phyloP scores from a whole-genome alignment of 2,329 filamentous ascomycete genomes.

The Diaporthe amygdali region DNA sequence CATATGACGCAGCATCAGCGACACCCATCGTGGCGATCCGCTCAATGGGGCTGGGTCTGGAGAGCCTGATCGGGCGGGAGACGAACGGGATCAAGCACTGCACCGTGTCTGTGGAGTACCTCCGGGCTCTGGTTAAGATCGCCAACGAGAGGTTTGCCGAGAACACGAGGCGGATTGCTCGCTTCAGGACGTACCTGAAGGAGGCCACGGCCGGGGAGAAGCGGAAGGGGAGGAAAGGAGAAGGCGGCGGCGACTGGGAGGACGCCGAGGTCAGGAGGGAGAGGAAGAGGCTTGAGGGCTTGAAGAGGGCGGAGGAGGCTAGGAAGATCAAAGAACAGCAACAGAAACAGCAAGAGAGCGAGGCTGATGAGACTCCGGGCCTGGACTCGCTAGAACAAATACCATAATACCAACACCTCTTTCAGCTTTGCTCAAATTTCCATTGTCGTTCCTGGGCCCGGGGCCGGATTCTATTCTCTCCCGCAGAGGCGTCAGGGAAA shows the following conservation, averaged over 20 bases:
- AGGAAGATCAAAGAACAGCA: slow-evolving; percentile 47
- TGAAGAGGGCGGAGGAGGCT: slow-evolving; percentile 56
- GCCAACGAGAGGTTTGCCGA: slow-evolving; percentile 77
- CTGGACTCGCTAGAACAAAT: neutral
- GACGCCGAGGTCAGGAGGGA: slow-evolving; percentile 55
- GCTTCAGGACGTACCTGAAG: slow-evolving; percentile 64
- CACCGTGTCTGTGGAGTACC: slow-evolving; percentile 70
- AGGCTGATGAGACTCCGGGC: slow-evolving; percentile 9
- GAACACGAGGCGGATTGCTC: slow-evolving; percentile 70
- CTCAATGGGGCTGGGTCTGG: slow-evolving; percentile 80
- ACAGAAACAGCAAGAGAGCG: slow-evolving; percentile 23
- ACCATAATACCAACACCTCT: neutral
- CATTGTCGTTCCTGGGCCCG: neutral
- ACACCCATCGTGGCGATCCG: slow-evolving; percentile 84
- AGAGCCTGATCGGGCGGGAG: slow-evolving; percentile 75
- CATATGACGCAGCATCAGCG: slow-evolving; percentile 38
- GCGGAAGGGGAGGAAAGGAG: slow-evolving; percentile 32
- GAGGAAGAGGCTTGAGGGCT: slow-evolving; percentile 62
- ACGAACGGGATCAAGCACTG: slow-evolving; percentile 44
- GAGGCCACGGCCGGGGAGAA: slow-evolving; percentile 20
- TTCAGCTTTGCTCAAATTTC: neutral
- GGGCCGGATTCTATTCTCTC: neutral
- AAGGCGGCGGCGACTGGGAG: slow-evolving; percentile 56
- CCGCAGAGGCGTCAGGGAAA: neutral
- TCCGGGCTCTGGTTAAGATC: slow-evolving; percentile 69